Conservation (phyloP, 805 yeast species). For the Naumovozyma dairenensis region DNA sequence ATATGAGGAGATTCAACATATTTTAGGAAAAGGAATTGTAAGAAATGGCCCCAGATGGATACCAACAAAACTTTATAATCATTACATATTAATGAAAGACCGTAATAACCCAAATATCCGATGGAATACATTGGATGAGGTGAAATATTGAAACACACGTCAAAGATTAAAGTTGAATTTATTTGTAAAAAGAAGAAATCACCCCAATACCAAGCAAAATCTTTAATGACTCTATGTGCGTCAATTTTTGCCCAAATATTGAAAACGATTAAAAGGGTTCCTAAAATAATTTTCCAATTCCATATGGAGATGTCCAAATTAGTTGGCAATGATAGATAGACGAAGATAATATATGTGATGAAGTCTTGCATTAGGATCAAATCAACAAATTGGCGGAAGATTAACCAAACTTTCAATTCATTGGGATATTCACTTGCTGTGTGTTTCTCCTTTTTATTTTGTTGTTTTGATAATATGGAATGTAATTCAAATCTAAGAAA, state of each 20-base stretch:
- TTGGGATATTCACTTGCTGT: constrained; percentile 42
- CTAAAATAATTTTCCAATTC: constrained; percentile 44
- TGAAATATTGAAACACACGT: constrained; percentile 81
- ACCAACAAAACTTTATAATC: constrained; percentile 60
- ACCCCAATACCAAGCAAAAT: constrained; percentile 94
- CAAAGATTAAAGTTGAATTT: constrained; percentile 61
- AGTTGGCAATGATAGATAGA: constrained; percentile 35
- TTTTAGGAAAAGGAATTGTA: constrained; percentile 66
- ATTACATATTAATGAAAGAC: constrained; percentile 67
- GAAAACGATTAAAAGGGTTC: constrained; percentile 54
- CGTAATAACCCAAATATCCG: constrained; percentile 82
- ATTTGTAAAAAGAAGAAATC: constrained; percentile 77
- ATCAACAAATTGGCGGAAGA: constrained; percentile 72
- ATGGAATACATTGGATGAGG: constrained; percentile 92
- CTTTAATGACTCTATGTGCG: constrained; percentile 82
- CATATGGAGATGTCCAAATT: constrained; percentile 31
- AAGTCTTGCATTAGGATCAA: constrained; percentile 79
- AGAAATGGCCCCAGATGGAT: constrained; percentile 64
- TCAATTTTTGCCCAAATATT: constrained; percentile 79
- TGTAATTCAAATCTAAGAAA: constrained; percentile 38
- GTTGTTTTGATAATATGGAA: constrained; percentile 34
- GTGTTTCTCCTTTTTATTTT: constrained; percentile 9
- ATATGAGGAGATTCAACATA: constrained; percentile 80
- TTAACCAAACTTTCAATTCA: constrained; percentile 76
- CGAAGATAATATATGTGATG: constrained; percentile 59